Evolutionary conservation across 768 basidiomycete species (phyloP), one percentile per base, ranked within the genome.

Genomic region (Phylloporus sp.): DNA sequence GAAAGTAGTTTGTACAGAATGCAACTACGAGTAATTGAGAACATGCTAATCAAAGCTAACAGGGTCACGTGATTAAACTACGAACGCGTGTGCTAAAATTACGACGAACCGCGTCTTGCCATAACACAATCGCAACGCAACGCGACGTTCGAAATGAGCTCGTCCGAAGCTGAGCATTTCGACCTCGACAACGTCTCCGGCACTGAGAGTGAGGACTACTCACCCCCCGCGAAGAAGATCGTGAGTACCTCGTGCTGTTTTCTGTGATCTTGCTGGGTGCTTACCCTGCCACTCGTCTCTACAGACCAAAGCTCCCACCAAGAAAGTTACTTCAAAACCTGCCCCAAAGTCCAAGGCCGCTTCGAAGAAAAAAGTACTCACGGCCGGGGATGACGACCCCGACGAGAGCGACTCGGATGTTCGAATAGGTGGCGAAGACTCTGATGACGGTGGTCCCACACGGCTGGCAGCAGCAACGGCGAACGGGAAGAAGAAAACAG

Each of bases 401-500:
- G 76, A 82, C 28, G 75, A 75, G 49, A 73, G 73, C 60, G 67
- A 61, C 39, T 67, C 73, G 47, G 77, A 76, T 15, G 63, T 74
- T 22, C 78, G 76, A 52, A 65, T 65, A 26, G 64, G 58, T n/a
- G 70, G 63, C 32, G 66, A 54, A 39, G 61, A 73, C 53, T 75
- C 68, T 45, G 73, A 73, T 22, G 73, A 75, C 45, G 71, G 73
- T 55, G 73, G 72, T 23, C 62, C 61, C 24, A 62, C 56, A 18
- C 62, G 65, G 26, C 42, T 54, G 56, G 38, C 58, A 54, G 38
- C 65, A 66, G 5, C 56, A 48, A 64, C 59, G 7, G 50, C 68
- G 15, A 73, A 71, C 6, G 64, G 67, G 49, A 88, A 88, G 74
- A 86, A 88, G 74, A 95, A 95, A 75, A 88, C 84, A 12, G 91